These are phyloP conservation scores for Lasiodiplodia citricola DNA, from an alignment of 2,329 filamentous ascomycete genomes.

Conservation along the genomic window DNA sequence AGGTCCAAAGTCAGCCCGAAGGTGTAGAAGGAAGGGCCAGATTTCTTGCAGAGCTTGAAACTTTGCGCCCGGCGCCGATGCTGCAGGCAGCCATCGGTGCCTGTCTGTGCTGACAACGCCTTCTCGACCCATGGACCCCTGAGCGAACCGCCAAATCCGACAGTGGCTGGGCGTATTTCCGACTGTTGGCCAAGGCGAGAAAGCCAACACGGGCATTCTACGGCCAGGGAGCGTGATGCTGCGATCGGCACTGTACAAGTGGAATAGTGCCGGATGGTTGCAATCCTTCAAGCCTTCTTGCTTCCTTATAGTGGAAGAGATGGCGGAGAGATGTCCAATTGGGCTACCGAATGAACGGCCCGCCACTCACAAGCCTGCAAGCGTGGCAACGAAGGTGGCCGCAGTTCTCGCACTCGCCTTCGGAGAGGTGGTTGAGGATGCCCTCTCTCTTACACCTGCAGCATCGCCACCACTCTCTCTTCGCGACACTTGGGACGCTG, in stretches of 20 bases:
- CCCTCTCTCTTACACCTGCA: background rate
- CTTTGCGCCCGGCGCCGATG: no score
- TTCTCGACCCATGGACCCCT: background rate
- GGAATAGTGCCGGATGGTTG: background rate
- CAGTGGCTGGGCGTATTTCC: background rate
- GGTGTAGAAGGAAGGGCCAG: no score
- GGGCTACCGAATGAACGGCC: background rate
- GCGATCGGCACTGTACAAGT: background rate
- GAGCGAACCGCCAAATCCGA: background rate
- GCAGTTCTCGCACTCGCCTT: background rate
- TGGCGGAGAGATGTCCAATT: background rate
- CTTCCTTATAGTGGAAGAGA: background rate
- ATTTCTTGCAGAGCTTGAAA: no score
- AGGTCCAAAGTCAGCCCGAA: no score
- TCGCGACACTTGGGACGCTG: background rate
- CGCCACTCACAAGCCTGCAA: background rate
- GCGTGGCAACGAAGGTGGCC: background rate
- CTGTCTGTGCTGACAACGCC: no score
- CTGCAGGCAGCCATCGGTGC: no score
- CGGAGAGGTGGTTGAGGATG: slow-evolving; percentile 12
- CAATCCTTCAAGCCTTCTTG: background rate
- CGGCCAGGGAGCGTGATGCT: background rate
- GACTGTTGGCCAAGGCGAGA: background rate
- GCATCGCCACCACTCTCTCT: slow-evolving; percentile 17
- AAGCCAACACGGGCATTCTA: background rate